These are phyloP conservation scores for Tetrapyrgos nigripes DNA, from an alignment of 1,284 basidiomycete species.

Conservation along the genomic window DNA sequence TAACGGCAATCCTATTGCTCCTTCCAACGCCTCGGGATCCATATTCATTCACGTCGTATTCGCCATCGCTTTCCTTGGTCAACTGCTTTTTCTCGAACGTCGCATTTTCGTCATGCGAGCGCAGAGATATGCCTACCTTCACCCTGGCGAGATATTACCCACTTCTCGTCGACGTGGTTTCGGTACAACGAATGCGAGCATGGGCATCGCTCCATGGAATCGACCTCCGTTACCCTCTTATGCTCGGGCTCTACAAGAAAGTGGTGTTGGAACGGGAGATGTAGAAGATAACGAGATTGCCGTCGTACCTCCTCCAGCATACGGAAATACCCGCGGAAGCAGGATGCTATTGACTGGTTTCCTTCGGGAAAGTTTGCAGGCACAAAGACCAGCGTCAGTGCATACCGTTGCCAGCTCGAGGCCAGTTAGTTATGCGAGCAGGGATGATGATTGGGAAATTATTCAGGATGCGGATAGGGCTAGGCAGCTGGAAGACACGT, in stretches of 20 bases:
- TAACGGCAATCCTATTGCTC: neutral
- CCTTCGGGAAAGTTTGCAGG: slow-evolving; percentile 52
- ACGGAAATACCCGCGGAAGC: slow-evolving; percentile 74
- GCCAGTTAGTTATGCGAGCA: slow-evolving; percentile 59
- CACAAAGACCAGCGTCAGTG: slow-evolving; percentile 49
- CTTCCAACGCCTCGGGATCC: slow-evolving; percentile 32
- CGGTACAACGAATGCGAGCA: slow-evolving; percentile 32
- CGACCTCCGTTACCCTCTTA: slow-evolving; percentile 74
- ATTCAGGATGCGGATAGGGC: slow-evolving; percentile 59
- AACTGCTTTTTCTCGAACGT: slow-evolving; percentile 70
- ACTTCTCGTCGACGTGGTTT: slow-evolving; percentile 40
- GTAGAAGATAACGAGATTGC: slow-evolving; percentile 74
- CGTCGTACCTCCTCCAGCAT: slow-evolving; percentile 70
- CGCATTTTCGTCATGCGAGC: slow-evolving; percentile 66
- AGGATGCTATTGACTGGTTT: slow-evolving; percentile 64
- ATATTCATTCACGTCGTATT: slow-evolving; percentile 70
- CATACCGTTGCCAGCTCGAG: slow-evolving; percentile 42
- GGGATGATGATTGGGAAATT: slow-evolving; percentile 63
- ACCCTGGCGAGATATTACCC: slow-evolving; percentile 64
- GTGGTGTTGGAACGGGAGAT: slow-evolving; percentile 74
- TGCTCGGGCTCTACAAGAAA: slow-evolving; percentile 70
- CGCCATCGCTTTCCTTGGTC: slow-evolving; percentile 50
- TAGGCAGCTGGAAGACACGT: slow-evolving; percentile 58
- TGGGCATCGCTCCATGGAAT: slow-evolving; percentile 72
- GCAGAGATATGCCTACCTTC: slow-evolving; percentile 63